A percentile compares a stretch with the other conserved stretches of the same genome.
These are phyloP conservation scores for Oemleria cerasiformis DNA, from an alignment of 306 rosid species.

Conservation along the genomic window DNA sequence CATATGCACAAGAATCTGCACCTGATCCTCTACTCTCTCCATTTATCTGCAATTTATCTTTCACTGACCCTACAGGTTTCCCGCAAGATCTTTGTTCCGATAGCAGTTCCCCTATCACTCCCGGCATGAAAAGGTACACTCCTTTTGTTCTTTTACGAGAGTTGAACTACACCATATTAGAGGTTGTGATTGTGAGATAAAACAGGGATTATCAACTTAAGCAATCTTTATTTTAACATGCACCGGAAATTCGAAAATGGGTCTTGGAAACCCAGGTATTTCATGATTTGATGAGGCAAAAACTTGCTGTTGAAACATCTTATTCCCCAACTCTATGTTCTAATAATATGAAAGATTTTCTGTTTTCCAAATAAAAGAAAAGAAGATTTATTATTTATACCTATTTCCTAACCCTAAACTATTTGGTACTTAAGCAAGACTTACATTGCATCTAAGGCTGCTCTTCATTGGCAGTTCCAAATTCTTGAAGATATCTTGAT, in stretches of 20 bases:
- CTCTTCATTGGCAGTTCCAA: neutral
- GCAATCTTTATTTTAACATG: neutral
- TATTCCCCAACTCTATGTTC: neutral
- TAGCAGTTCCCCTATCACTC: constrained; percentile 27
- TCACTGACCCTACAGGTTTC: constrained; percentile 28
- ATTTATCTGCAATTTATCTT: constrained; percentile 50
- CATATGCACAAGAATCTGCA: constrained; percentile 44
- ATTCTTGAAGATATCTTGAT: neutral
- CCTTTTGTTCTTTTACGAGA: constrained; percentile 4
- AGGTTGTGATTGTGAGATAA: neutral
- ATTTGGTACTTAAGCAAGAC: neutral
- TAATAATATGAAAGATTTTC: neutral
- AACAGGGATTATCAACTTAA: neutral
- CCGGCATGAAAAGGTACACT: constrained; percentile 49
- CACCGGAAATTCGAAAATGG: neutral
- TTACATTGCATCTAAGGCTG: constrained; percentile 1
- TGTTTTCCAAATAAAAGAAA: neutral
- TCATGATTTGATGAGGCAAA: neutral
- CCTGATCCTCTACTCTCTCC: constrained; percentile 77
- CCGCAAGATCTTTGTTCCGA: constrained; percentile 31
- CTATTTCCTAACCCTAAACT: neutral
- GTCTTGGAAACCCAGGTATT: neutral
- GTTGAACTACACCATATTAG: neutral
- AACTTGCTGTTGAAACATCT: neutral
- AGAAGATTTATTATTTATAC: neutral